These are phyloP conservation scores for Petasospora rhodanensis DNA, from an alignment of 1,139 yeast genomes.

Conservation along the genomic window DNA sequence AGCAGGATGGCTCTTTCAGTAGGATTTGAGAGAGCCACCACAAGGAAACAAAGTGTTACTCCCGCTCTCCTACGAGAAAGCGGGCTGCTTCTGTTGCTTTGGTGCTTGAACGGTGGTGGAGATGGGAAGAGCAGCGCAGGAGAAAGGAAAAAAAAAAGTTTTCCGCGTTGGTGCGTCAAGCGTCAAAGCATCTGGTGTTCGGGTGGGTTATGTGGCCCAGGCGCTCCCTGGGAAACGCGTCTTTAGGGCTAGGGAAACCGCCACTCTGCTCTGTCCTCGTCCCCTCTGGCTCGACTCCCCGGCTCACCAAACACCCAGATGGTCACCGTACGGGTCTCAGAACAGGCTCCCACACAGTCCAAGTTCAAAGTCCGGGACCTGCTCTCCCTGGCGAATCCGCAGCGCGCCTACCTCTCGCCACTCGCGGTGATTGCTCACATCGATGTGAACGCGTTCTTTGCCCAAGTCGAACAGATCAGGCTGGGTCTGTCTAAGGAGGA, in stretches of 20 bases:
- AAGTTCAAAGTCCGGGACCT: constrained; percentile 45
- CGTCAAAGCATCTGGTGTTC: constrained; percentile 13
- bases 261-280: neutral
- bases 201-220: constrained; percentile 12
- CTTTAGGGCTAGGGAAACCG: no score
- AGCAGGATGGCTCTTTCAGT: no score
- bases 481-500: constrained; percentile 58
- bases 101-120: no score
- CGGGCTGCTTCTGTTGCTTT: no score
- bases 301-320: neutral
- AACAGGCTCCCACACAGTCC: constrained; percentile 20
- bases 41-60: no score
- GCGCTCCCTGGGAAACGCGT: no score
- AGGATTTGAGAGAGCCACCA: no score
- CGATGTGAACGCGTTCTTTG: constrained; percentile 92
- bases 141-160: no score
- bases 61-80: no score
- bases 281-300: neutral
- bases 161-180: no score
- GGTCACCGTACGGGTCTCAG: constrained; percentile 1
- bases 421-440: constrained; percentile 80
- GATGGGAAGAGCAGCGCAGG: no score
- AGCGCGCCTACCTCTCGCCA: constrained; percentile 54
- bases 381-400: constrained; percentile 40
- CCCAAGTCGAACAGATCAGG: constrained; percentile 86